Evolutionary conservation across 2,329 filamentous ascomycete genomes (phyloP), one percentile per base, ranked within the genome.

Genomic region (Paecilomyces fulvus): DNA sequence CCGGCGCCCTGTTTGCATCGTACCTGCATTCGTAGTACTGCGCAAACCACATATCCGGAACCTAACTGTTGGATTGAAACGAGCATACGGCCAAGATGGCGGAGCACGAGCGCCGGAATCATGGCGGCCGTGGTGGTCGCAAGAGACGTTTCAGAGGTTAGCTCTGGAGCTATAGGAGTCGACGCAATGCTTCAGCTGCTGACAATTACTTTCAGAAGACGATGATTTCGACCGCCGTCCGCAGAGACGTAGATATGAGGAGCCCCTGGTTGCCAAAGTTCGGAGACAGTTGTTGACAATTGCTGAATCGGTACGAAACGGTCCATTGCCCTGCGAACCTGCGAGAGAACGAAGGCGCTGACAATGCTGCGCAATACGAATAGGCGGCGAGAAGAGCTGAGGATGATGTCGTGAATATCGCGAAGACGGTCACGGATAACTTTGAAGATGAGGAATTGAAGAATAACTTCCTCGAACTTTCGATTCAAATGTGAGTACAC

Each of bases 381-480:
- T 61, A 79, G 65, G 86, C 89, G 56, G 78, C 91, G 66, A 85
- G 87, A 64, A 83, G 84, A 65, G 89, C 88, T 71, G 85, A 91
- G 66, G 89, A 95, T 63, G 89, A 94, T 69, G 84, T 90, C 37
- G 79, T 82, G 56, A 80, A 81, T 53, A 87, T 95, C 65, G 89
- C 89, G 30, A 88, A 86, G 65, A 82, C 87, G 52, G 83, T 95
- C 14, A 81, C 86, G 30, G 90, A 95, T 49, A 88, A 95, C 72
- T 88, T 88, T 69, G 91, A 95, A n/a, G 88, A 95, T 68, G 84
- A 87, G 63, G 87, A 91, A 63, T 77, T 95, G 55, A 85, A 85
- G 61, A 81, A 79, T 30, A 84, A 80, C 53, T 95, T 95, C 70
- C 78, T 89, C 62, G 83, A 87, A 56, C 80, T 95, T 30, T 79